phyloP scores from a whole-genome alignment of 345 rosid species.

The Lepidium africanum region DNA sequence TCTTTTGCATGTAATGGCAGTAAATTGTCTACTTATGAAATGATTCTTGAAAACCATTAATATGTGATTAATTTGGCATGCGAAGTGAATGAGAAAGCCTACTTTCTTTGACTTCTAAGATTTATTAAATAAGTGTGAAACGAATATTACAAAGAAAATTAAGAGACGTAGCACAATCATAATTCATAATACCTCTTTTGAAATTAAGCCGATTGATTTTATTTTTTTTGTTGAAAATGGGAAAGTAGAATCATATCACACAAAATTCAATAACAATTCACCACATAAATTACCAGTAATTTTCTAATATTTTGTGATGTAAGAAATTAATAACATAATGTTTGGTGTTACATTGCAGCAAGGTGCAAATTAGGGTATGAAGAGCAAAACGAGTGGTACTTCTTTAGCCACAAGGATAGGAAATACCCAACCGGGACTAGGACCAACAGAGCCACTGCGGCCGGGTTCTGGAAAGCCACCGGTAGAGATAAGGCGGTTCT shows the following conservation, averaged over 20 bases:
- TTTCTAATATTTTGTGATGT: background rate
- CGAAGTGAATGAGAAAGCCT: conserved; percentile 22
- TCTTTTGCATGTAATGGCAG: conserved; percentile 14
- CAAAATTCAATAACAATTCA: background rate
- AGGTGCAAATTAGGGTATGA: conserved; percentile 76
- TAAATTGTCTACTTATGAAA: background rate
- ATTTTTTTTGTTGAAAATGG: background rate
- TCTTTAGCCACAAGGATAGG: conserved; percentile 95
- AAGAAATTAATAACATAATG: background rate
- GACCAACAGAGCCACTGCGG: conserved; percentile 82
- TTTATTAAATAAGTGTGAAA: conserved; percentile 21
- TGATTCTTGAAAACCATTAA: conserved; percentile 1
- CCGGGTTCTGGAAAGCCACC: conserved; percentile 98
- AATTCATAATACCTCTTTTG: conserved; percentile 19
- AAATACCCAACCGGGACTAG: conserved; percentile 94
- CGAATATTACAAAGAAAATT: conserved; percentile 10
- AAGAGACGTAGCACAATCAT: conserved; percentile 12
- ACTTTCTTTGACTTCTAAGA: conserved; percentile 26
- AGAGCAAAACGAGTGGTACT: conserved; percentile 91
- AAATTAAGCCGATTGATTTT: background rate
- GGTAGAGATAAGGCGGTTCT: conserved; percentile 91
- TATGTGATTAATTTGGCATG: conserved; percentile 18
- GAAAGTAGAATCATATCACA: background rate
- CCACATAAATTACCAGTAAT: background rate
- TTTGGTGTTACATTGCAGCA: conserved; percentile 33